Percentiles rank a stretch among this genome's conserved stretches.
Evolutionary conservation across 352 stramenopile genomes (phyloP).

Genomic region (Pythium biforme): DNA sequence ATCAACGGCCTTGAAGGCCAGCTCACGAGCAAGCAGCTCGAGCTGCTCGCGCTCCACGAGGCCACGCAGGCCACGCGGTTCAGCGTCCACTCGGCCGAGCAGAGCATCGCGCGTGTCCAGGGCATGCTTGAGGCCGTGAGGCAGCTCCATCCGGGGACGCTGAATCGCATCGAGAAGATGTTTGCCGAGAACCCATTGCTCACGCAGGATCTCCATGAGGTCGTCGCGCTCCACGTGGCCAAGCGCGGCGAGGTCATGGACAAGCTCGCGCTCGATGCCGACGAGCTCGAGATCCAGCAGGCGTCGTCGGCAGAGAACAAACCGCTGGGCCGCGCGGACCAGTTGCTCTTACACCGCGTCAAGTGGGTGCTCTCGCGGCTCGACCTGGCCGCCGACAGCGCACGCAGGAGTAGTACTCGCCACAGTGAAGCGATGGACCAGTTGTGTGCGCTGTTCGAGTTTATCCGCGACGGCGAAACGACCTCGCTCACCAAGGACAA

Average conservation of each 20-base stretch:
- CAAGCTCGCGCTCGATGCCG: slow-evolving; percentile 54
- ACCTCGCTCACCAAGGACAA: slow-evolving; percentile 43
- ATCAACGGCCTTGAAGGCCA: slow-evolving; percentile 57
- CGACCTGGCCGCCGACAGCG: slow-evolving; percentile 32
- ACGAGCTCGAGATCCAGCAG: slow-evolving; percentile 54
- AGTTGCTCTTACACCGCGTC: slow-evolving; percentile 65
- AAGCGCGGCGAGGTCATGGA: slow-evolving; percentile 49
- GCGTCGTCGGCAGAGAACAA: slow-evolving; percentile 17
- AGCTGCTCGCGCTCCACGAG: slow-evolving; percentile 56
- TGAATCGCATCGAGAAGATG: slow-evolving; percentile 65
- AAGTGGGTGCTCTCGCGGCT: slow-evolving; percentile 79
- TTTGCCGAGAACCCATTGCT: slow-evolving; percentile 66
- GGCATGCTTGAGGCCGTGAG: slow-evolving; percentile 71
- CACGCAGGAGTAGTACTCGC: background rate
- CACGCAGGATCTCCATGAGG: slow-evolving; percentile 59
- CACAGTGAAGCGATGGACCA: slow-evolving; percentile 49
- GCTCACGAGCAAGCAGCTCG: slow-evolving; percentile 62
- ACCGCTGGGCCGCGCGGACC: slow-evolving; percentile 39
- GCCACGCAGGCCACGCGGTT: slow-evolving; percentile 67
- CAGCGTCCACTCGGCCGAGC: slow-evolving; percentile 65
- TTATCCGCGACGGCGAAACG: slow-evolving; percentile 60
- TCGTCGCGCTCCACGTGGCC: slow-evolving; percentile 46
- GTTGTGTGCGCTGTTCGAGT: slow-evolving; percentile 74
- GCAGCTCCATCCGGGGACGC: slow-evolving; percentile 63
- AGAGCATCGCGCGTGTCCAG: slow-evolving; percentile 68